These are phyloP conservation scores for Fusarium metavorans DNA, from an alignment of 2,329 filamentous ascomycete genomes.

Conservation along the genomic window DNA sequence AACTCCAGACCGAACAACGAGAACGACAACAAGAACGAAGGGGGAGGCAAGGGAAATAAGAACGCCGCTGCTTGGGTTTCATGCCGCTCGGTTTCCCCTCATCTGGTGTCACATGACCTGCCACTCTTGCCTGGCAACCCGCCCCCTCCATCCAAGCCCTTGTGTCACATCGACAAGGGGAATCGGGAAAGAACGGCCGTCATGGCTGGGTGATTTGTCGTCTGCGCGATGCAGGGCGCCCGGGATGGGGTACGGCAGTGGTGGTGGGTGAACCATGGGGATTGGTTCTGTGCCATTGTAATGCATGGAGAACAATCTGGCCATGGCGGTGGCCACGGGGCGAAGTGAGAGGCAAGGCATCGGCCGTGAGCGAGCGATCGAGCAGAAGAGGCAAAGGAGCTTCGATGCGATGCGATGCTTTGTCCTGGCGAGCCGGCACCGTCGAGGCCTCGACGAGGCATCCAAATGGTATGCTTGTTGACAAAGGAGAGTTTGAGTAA, in stretches of 20 bases:
- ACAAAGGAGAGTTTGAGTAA: conserved; percentile 34
- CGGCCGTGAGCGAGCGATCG: background rate
- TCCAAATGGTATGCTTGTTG: conserved; percentile 11
- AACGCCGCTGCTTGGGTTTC: conserved; percentile 38
- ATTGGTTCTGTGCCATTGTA: conserved; percentile 16
- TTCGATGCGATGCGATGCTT: background rate
- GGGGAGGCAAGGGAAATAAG: conserved; percentile 21
- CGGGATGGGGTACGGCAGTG: conserved; percentile 14
- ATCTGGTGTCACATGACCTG: conserved; percentile 48
- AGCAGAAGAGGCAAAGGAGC: background rate
- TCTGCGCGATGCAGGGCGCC: conserved; percentile 24
- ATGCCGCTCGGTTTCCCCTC: conserved; percentile 48
- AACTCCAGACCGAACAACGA: conserved; percentile 8
- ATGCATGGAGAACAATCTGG: conserved; percentile 22
- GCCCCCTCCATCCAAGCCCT: conserved; percentile 34
- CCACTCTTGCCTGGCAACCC: conserved; percentile 35
- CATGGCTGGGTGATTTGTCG: conserved; percentile 26
- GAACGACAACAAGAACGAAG: conserved; percentile 13
- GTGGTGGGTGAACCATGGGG: conserved; percentile 15
- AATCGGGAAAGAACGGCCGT: conserved; percentile 35
- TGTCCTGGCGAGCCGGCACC: background rate
- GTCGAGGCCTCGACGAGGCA: background rate
- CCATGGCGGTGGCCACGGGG: conserved; percentile 21
- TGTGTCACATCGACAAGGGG: conserved; percentile 44
- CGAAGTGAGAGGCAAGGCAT: conserved; percentile 1